phyloP scores from a whole-genome alignment of 2,329 filamentous ascomycete species.

The Bipolaris zeicola region DNA sequence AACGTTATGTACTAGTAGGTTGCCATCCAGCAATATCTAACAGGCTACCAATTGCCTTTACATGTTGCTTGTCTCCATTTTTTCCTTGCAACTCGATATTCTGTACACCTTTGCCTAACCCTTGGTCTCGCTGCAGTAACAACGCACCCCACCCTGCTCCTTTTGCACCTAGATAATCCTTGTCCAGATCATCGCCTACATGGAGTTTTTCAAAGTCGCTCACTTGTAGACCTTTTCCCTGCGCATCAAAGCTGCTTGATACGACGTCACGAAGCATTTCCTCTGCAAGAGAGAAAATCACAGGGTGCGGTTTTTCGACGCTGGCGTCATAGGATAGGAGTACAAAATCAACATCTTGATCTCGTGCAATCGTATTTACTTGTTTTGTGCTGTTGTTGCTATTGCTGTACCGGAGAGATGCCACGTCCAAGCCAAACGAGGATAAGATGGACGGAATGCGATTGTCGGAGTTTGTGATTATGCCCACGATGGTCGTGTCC shows the following conservation, averaged over 20 bases:
- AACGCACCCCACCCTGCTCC: slow-evolving; percentile 56
- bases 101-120: background rate
- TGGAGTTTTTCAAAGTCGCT: slow-evolving; percentile 54
- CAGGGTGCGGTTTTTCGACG: slow-evolving; percentile 61
- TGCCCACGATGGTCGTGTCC: slow-evolving; percentile 56
- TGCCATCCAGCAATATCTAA: background rate
- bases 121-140: slow-evolving; percentile 44
- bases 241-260: slow-evolving; percentile 23
- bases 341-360: slow-evolving; percentile 60
- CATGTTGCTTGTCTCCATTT: background rate
- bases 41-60: background rate
- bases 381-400: slow-evolving; percentile 25
- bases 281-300: slow-evolving; percentile 63
- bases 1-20: background rate
- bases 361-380: slow-evolving; percentile 5
- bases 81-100: background rate
- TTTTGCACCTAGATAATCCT: slow-evolving; percentile 58
- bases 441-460: slow-evolving; percentile 61
- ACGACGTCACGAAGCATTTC: slow-evolving; percentile 47
- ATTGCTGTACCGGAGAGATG: slow-evolving; percentile 18
- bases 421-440: slow-evolving; percentile 59
- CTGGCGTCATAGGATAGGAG: slow-evolving; percentile 69
- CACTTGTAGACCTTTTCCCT: slow-evolving; percentile 5
- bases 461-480: slow-evolving; percentile 68
- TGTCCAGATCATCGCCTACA: slow-evolving; percentile 60